These are phyloP conservation scores for Leccinum subspadiceum DNA, from an alignment of 1,284 basidiomycete genomes.

Conservation along the genomic window DNA sequence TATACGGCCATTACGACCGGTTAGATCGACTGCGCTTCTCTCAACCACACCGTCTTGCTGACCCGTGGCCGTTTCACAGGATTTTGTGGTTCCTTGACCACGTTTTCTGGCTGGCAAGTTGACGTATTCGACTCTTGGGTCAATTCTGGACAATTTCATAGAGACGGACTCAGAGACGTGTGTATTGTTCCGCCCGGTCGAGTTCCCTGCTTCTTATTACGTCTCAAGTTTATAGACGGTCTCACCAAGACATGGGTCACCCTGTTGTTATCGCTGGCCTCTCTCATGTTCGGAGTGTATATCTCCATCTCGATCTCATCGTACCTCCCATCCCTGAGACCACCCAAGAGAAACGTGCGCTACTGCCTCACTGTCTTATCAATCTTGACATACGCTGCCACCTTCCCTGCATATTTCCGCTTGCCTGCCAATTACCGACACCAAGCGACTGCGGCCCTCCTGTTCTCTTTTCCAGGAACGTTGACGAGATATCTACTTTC, in stretches of 20 bases:
- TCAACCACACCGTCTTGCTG: constrained; percentile 4
- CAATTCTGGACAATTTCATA: constrained; percentile 57
- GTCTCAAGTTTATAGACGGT: constrained; percentile 77
- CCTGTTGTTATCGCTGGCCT: constrained; percentile 66
- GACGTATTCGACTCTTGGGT: constrained; percentile 87
- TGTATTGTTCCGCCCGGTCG: constrained; percentile 29
- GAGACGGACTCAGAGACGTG: constrained; percentile 79
- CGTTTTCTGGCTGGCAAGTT: constrained; percentile 94
- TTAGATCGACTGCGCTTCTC: constrained; percentile 29
- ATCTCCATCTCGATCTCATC: constrained; percentile 45
- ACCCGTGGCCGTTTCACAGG: constrained; percentile 45
- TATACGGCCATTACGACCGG: constrained; percentile 90
- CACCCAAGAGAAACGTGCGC: constrained; percentile 42
- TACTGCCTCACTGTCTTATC: constrained; percentile 48
- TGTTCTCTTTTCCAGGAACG: constrained; percentile 89
- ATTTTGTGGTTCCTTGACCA: constrained; percentile 94
- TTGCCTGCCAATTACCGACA: constrained; percentile 72
- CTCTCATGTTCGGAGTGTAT: constrained; percentile 59
- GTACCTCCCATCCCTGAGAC: constrained; percentile 38
- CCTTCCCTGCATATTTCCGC: constrained; percentile 77
- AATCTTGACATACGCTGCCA: constrained; percentile 60
- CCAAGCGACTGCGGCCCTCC: constrained; percentile 81
- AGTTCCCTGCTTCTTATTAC: constrained; percentile 7
- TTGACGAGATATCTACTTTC: constrained; percentile 83
- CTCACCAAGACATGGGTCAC: constrained; percentile 82